Evolutionary conservation across 1,139 yeast species (phyloP).

Genomic region (Kodamaea sp.): DNA sequence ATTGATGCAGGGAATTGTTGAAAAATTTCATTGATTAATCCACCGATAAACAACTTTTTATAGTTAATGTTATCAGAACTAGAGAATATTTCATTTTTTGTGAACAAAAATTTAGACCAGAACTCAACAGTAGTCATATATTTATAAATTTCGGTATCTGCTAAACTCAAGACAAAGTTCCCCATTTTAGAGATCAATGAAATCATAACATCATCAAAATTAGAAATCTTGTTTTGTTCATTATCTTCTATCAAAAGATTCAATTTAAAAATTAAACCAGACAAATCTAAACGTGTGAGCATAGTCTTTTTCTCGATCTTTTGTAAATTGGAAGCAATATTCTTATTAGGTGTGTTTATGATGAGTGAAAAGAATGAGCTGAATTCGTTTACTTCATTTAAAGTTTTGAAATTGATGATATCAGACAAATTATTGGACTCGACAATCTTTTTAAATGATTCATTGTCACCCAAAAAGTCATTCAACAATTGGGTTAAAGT

Average conservation of each 20-base stretch:
- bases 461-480: conserved; percentile 17
- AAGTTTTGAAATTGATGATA: conserved; percentile 1
- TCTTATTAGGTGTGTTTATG: conserved; percentile 18
- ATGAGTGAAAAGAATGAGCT: conserved; percentile 22
- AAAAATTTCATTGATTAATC: conserved; percentile 38
- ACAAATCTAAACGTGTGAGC: conserved; percentile 44
- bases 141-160: conserved; percentile 13
- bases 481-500: conserved; percentile 27
- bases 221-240: conserved; percentile 11
- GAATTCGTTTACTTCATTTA: conserved; percentile 1
- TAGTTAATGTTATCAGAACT: conserved; percentile 4
- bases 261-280: conserved; percentile 41
- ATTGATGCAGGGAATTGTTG: conserved; percentile 21
- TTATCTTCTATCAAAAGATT: conserved; percentile 22
- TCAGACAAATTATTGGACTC: conserved; percentile 6
- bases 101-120: conserved; percentile 14
- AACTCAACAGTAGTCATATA: conserved; percentile 19
- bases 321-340: conserved; percentile 13
- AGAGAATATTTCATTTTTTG: conserved; percentile 3
- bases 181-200: conserved; percentile 36
- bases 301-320: conserved; percentile 29
- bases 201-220: conserved; percentile 14
- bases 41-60: conserved; percentile 24
- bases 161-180: conserved; percentile 29
- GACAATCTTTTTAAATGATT: conserved; percentile 7